Evolutionary conservation across 306 rosid species (phyloP).

Genomic region (Quercus robur): DNA sequence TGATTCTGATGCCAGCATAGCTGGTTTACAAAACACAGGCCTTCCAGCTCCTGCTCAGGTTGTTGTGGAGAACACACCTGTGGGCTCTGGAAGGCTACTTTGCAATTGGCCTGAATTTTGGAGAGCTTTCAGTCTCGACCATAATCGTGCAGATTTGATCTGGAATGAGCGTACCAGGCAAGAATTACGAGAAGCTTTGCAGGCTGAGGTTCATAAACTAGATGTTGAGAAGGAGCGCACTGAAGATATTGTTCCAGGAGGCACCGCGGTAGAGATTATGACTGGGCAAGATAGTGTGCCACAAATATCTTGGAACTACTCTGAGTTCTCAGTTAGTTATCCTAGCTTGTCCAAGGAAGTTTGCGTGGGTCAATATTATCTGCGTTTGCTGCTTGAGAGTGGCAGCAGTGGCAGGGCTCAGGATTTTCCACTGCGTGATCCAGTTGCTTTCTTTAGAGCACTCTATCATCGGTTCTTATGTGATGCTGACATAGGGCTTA

Average conservation of each 20-base stretch:
- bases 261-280: conserved; percentile 44
- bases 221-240: conserved; percentile 99
- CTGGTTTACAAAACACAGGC: conserved; percentile 56
- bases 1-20: conserved; percentile 49
- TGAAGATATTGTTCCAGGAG: conserved; percentile 95
- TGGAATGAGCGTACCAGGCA: conserved; percentile 99
- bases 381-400: conserved; percentile 94
- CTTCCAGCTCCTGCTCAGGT: conserved; percentile 99
- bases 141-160: conserved; percentile 98
- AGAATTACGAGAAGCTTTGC: conserved; percentile 91
- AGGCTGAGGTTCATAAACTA: conserved; percentile 95
- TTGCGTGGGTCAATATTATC: conserved; percentile 97
- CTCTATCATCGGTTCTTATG: conserved; percentile 94
- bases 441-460: conserved; percentile 93
- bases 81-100: conserved; percentile 93
- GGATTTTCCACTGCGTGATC: conserved; percentile 94
- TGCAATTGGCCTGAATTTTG: conserved; percentile 99
- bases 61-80: conserved; percentile 95
- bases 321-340: conserved; percentile 87
- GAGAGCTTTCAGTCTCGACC: conserved; percentile 96
- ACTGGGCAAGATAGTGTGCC: conserved; percentile 69
- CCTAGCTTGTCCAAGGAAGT: conserved; percentile 98
- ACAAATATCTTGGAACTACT: conserved; percentile 96
- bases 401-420: conserved; percentile 92
- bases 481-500: conserved; percentile 97